phyloP scores from a whole-genome alignment of 106 monocot species.

The Ottelia alismoides region DNA sequence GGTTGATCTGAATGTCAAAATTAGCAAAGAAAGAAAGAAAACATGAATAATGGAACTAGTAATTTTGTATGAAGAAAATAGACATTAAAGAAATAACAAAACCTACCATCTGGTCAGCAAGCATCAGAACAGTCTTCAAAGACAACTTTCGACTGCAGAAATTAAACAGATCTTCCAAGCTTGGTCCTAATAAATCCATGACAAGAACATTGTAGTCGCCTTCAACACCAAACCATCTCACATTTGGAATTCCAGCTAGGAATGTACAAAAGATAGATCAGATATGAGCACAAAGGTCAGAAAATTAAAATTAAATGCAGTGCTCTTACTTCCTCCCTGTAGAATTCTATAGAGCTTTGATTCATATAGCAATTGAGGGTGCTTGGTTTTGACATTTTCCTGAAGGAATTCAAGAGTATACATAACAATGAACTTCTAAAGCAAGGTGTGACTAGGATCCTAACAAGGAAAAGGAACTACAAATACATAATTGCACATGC shows the following conservation, averaged over 20 bases:
- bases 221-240: constrained; percentile 94
- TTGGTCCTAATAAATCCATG: constrained; percentile 90
- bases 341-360: constrained; percentile 73
- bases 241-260: constrained; percentile 88
- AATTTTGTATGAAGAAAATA: background rate
- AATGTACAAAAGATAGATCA: no score
- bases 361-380: constrained; percentile 72
- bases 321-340: constrained; percentile 72
- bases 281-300: no score
- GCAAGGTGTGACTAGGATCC: no score
- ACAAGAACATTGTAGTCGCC: constrained; percentile 95
- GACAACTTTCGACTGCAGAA: constrained; percentile 86
- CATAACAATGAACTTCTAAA: no score
- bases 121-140: constrained; percentile 88
- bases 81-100: background rate
- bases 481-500: no score
- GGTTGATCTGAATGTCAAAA: constrained; percentile 70
- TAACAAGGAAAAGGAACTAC: no score
- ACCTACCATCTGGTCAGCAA: constrained; percentile 92
- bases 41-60: background rate
- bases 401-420: constrained; percentile 16
- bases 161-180: constrained; percentile 91
- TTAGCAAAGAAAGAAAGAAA: background rate
- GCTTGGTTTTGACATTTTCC: constrained; percentile 81
- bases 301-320: no score